Evolutionary conservation across 1,284 basidiomycete genomes (phyloP).

Genomic region (Boletus semigastroideus): DNA sequence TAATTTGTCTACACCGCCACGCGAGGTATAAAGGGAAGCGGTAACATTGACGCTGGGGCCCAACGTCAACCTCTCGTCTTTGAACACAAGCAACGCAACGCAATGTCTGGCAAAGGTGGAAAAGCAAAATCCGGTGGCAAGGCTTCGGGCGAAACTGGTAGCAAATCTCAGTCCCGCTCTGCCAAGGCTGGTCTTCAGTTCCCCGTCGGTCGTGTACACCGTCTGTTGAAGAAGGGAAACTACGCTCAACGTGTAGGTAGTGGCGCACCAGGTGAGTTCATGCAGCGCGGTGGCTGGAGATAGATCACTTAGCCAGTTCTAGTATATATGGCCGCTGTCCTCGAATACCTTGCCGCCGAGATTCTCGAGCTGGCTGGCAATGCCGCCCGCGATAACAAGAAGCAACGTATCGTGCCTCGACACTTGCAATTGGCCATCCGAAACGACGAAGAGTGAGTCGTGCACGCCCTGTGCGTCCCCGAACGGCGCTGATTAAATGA

Average conservation of each 20-base stretch:
- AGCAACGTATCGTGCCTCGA: conserved; percentile 88
- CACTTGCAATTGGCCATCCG: conserved; percentile 88
- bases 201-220: conserved; percentile 81
- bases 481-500: not conserved
- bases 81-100: not conserved
- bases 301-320: not conserved
- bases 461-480: conserved; percentile 13
- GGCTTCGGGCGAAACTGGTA: conserved; percentile 47
- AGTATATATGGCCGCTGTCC: conserved; percentile 76
- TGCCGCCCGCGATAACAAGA: conserved; percentile 67
- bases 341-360: conserved; percentile 75
- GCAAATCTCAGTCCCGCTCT: conserved; percentile 70
- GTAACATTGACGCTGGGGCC: not conserved
- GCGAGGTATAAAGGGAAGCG: conserved; percentile 29
- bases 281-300: not conserved
- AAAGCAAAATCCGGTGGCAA: conserved; percentile 56
- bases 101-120: conserved; percentile 59
- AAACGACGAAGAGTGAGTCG: conserved; percentile 78
- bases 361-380: conserved; percentile 78
- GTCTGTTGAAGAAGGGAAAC: conserved; percentile 74
- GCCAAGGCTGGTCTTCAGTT: conserved; percentile 84
- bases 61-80: conserved; percentile 7
- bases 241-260: conserved; percentile 67
- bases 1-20: conserved; percentile 19
- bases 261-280: conserved; percentile 49